Conservation (phyloP, 2,329 filamentous ascomycete genomes). For the Metarhizium anisopliae region DNA sequence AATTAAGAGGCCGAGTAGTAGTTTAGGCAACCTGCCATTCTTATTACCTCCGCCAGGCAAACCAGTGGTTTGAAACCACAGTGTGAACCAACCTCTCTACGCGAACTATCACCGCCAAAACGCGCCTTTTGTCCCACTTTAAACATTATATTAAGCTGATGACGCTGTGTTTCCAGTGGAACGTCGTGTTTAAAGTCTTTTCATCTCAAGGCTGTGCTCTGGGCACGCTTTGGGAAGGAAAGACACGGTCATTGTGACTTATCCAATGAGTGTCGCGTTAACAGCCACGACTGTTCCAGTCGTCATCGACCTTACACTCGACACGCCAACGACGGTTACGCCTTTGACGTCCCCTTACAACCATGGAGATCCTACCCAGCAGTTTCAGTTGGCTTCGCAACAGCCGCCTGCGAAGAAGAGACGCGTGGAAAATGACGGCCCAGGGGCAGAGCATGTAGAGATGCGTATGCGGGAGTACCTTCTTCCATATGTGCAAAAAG, state of each 20-base stretch:
- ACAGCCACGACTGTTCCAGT: slow-evolving; percentile 16
- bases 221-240: not conserved
- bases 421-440: slow-evolving; percentile 15
- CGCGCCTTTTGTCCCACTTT: not conserved
- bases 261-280: slow-evolving; percentile 18
- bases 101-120: not conserved
- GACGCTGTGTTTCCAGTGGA: not conserved
- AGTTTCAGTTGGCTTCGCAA: not conserved
- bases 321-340: slow-evolving; percentile 2
- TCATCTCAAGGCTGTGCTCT: not conserved
- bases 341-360: slow-evolving; percentile 7
- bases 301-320: slow-evolving; percentile 19
- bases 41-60: too few species aligned
- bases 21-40: not conserved
- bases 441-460: slow-evolving; percentile 9
- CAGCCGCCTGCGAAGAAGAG: slow-evolving; percentile 23
- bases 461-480: slow-evolving; percentile 21
- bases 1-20: not conserved
- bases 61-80: too few species aligned
- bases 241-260: not conserved
- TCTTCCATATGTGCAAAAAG: slow-evolving; percentile 21
- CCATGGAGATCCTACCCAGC: not conserved
- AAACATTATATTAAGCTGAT: not conserved
- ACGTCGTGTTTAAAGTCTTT: not conserved
- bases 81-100: not conserved